phyloP scores from a whole-genome alignment of 2,329 filamentous ascomycete genomes.

The Neobulgaria alba region DNA sequence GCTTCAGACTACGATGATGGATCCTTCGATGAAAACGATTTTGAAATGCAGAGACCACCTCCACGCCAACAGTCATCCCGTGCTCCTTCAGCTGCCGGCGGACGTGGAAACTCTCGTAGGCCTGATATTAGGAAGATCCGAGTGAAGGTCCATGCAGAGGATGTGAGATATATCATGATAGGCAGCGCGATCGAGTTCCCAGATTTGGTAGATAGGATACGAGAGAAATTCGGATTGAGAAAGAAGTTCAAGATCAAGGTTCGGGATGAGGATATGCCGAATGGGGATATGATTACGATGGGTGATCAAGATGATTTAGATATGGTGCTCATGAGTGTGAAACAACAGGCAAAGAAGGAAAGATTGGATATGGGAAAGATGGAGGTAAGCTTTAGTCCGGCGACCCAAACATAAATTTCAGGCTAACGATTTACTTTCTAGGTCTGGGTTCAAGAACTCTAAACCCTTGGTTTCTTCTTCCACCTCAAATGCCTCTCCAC shows the following conservation, averaged over 20 bases:
- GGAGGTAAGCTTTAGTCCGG: conserved; percentile 59
- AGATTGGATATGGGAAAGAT: conserved; percentile 81
- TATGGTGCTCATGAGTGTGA: conserved; percentile 67
- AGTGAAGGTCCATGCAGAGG: conserved; percentile 85
- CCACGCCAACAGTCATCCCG: conserved; percentile 33
- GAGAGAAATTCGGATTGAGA: conserved; percentile 76
- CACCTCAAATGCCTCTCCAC: too few relatives aligned
- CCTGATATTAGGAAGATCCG: conserved; percentile 70
- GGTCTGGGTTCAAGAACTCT: conserved; percentile 27
- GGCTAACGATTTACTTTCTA: conserved; percentile 15
- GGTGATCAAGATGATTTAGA: conserved; percentile 94
- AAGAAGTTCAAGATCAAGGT: conserved; percentile 83
- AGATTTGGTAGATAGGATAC: conserved; percentile 70
- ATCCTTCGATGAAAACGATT: conserved; percentile 67
- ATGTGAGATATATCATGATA: conserved; percentile 90
- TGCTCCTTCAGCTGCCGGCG: conserved; percentile 24
- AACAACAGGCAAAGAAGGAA: conserved; percentile 61
- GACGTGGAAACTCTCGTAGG: conserved; percentile 47
- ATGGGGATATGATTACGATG: conserved; percentile 93
- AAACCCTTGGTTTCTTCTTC: too few relatives aligned
- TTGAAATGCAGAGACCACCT: conserved; percentile 59
- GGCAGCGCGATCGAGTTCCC: conserved; percentile 62
- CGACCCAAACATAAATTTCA: neutral
- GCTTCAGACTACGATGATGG: conserved; percentile 64
- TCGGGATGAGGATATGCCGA: conserved; percentile 65